Conservation (phyloP, 495 filamentous ascomycete species). For the Oleoguttula mirabilis region DNA sequence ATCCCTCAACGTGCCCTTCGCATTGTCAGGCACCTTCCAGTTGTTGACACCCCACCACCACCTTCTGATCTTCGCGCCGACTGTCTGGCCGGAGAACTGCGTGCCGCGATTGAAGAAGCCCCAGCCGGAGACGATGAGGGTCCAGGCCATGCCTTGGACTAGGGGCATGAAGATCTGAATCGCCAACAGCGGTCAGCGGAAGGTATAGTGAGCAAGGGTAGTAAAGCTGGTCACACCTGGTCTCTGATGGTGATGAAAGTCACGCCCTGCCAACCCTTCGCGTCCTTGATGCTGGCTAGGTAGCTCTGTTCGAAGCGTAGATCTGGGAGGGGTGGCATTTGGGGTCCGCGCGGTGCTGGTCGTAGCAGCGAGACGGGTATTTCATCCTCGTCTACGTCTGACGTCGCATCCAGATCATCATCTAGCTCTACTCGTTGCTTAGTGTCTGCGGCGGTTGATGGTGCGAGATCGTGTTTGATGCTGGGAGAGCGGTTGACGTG, state of each 20-base stretch:
- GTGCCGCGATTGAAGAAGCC: conserved; percentile 67
- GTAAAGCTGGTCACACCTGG: conserved; percentile 65
- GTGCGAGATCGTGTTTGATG: conserved; percentile 65
- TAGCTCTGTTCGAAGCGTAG: conserved; percentile 97
- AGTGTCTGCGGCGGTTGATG: conserved; percentile 49
- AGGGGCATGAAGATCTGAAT: conserved; percentile 67
- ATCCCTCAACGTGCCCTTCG: conserved; percentile 20
- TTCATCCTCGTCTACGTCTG: conserved; percentile 29
- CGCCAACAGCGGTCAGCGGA: not conserved
- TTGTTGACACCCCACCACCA: conserved; percentile 93
- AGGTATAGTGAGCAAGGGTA: not conserved
- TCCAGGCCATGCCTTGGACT: conserved; percentile 72
- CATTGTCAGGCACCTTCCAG: conserved; percentile 49
- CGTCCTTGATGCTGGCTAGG: conserved; percentile 65
- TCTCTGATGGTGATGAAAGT: conserved; percentile 76
- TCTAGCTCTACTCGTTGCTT: conserved; percentile 27
- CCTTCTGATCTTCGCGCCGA: conserved; percentile 58
- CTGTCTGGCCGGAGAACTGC: conserved; percentile 52
- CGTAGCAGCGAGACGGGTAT: conserved; percentile 30
- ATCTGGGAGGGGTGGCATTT: conserved; percentile 77
- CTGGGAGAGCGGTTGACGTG: conserved; percentile 59
- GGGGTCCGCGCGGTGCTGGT: conserved; percentile 39
- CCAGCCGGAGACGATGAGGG: conserved; percentile 68
- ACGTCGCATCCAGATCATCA: conserved; percentile 13
- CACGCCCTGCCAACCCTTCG: conserved; percentile 64